Percentiles rank a stretch among this genome's conserved stretches.
phyloP scores from a whole-genome alignment of 1,284 basidiomycete species.

The Butyriboletus appendiculatus region DNA sequence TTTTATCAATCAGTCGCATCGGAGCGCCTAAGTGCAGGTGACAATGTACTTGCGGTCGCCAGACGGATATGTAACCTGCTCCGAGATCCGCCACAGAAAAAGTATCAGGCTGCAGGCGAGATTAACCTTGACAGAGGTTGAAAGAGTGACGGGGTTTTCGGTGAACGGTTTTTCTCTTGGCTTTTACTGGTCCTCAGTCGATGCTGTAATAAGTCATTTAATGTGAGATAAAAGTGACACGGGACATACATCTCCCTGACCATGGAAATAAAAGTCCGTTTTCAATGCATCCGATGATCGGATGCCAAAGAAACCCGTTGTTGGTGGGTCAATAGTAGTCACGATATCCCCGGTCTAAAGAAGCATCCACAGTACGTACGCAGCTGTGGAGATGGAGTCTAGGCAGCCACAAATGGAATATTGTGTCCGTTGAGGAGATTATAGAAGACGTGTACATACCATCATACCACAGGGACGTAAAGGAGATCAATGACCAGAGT shows the following conservation, averaged over 20 bases:
- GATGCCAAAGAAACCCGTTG: constrained; percentile 18
- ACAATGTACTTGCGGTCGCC: background rate
- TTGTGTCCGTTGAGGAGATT: constrained; percentile 3
- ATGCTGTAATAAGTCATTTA: constrained; percentile 26
- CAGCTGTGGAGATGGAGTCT: constrained; percentile 18
- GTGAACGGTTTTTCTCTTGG: constrained; percentile 5
- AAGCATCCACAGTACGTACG: constrained; percentile 19
- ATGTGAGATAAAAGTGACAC: constrained; percentile 23
- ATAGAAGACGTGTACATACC: constrained; percentile 13
- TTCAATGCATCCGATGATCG: constrained; percentile 23
- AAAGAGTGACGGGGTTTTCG: constrained; percentile 17
- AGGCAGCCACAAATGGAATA: constrained; percentile 8
- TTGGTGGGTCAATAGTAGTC: constrained; percentile 9
- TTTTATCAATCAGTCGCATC: background rate
- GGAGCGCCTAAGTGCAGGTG: background rate
- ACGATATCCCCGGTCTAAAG: constrained; percentile 12
- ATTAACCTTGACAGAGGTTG: constrained; percentile 28
- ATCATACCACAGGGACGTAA: constrained; percentile 15
- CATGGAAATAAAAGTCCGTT: constrained; percentile 20
- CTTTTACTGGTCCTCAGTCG: constrained; percentile 1
- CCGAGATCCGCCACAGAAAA: constrained; percentile 21
- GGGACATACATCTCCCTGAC: constrained; percentile 5
- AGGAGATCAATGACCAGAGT: constrained; percentile 12
- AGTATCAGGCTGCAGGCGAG: constrained; percentile 11
- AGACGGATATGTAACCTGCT: background rate